phyloP scores from a whole-genome alignment of 2,329 filamentous ascomycete species.

The Neonectria ditissima region DNA sequence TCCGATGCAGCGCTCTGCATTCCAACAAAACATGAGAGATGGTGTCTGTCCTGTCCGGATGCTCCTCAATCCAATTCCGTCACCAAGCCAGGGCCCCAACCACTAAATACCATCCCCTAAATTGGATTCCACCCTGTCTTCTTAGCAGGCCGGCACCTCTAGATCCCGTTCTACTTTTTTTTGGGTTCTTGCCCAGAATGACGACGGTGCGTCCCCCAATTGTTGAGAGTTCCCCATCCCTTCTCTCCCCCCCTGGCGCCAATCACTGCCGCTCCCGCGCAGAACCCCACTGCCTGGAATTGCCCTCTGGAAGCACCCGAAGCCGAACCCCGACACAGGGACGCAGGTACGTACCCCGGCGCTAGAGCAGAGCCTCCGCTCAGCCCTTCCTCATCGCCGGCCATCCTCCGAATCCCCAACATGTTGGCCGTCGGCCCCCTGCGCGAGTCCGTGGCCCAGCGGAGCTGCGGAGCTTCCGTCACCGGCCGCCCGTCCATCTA shows the following conservation, averaged over 20 bases:
- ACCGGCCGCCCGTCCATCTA: neutral
- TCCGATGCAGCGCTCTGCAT: neutral
- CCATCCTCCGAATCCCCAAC: constrained; percentile 45
- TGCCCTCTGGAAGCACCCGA: constrained; percentile 11
- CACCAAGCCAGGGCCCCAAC: neutral
- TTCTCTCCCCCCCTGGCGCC: constrained; percentile 20
- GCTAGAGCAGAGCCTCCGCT: constrained; percentile 39
- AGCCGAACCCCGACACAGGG: neutral
- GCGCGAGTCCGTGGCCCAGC: constrained; percentile 19
- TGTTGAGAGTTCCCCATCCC: constrained; percentile 45
- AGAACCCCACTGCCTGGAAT: constrained; percentile 17
- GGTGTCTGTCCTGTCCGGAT: neutral
- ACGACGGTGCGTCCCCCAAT: constrained; percentile 41
- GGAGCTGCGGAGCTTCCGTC: constrained; percentile 24
- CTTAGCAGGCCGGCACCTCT: neutral
- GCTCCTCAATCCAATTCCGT: neutral
- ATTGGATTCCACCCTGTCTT: neutral
- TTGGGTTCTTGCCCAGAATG: constrained; percentile 3
- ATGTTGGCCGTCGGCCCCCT: constrained; percentile 22
- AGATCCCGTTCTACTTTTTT: neutral
- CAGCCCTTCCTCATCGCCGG: constrained; percentile 27
- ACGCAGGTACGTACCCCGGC: constrained; percentile 12
- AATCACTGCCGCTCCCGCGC: constrained; percentile 33
- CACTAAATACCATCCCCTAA: neutral
- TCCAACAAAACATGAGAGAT: constrained; percentile 6